Conservation (phyloP, 164 flowering plant genomes). For the Piper betle region DNA sequence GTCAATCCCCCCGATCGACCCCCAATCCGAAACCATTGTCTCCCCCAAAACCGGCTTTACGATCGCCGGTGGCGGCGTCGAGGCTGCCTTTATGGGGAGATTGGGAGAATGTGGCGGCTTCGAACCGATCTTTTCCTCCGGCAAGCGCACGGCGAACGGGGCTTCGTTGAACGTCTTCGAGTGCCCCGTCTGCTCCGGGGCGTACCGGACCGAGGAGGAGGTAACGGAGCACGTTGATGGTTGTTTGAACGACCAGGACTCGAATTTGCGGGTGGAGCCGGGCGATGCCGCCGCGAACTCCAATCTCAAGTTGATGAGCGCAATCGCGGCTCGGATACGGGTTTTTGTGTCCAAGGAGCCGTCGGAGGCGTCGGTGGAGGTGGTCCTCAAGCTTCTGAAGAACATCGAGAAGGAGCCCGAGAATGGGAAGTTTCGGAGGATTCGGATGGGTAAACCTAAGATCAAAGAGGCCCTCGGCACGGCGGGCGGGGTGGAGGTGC, state of each 20-base stretch:
- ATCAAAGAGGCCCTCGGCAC: slow-evolving; percentile 66
- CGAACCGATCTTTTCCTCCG: slow-evolving; percentile 47
- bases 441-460: slow-evolving; percentile 81
- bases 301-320: slow-evolving; percentile 11
- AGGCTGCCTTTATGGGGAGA: background rate
- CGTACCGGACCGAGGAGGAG: slow-evolving; percentile 55
- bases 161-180: slow-evolving; percentile 42
- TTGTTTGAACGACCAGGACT: slow-evolving; percentile 27
- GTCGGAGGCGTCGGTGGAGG: slow-evolving; percentile 49
- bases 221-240: slow-evolving; percentile 57
- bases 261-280: slow-evolving; percentile 3
- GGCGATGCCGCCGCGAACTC: background rate
- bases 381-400: slow-evolving; percentile 52
- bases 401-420: slow-evolving; percentile 65
- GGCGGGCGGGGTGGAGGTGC: slow-evolving; percentile 66
- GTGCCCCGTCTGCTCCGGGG: slow-evolving; percentile 60
- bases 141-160: slow-evolving; percentile 44
- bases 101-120: slow-evolving; percentile 61
- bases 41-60: slow-evolving; percentile 2
- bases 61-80: background rate
- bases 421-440: slow-evolving; percentile 69
- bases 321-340: slow-evolving; percentile 32
- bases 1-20: slow-evolving; percentile 5
- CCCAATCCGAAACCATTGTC: background rate
- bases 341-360: slow-evolving; percentile 56